Base-by-base conservation (phyloP, 768 basidiomycete genomes). In the Suillus tomentosus region DNA sequence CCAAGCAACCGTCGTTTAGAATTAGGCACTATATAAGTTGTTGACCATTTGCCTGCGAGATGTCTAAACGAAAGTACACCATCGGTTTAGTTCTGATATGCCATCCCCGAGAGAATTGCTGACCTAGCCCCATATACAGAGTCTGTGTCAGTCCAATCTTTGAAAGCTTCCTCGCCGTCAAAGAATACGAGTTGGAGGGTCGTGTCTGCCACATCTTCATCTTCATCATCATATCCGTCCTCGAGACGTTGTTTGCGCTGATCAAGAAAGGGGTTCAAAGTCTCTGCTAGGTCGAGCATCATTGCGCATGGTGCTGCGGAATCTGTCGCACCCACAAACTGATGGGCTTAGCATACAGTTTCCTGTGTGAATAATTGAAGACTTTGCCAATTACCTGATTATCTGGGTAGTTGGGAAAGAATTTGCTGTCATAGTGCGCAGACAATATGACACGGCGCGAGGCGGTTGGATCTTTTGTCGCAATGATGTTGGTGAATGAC, bases 271-370 rank as follows among this genome's bases (percentile, higher is more conserved):
- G 87, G 87, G 65, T 92, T 86, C 45, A 98, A 77, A 6, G 90
- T 79, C 76, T 95, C 92, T 0, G 95, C 97, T 17, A 98, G 79
- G 76, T 98, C 95, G 36, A 98, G 85, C 80, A 99, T 84, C 78
- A 99, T 89, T 5, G 95, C 94, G 68, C 96, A 98, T 3, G 97
- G 89, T 40, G 94, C 95, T 7, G 96, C 97, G 1, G 95, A 97
- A 74, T 99, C 97, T 11, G 95, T 99, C 10, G 97, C 97, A 40
- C 97, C 97, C 71, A 99, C 80, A 74, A 99, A 99, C 93, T 98
- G 58, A 59, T 64, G 61, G 34, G 43, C 39, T 57, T 40, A 57
- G 56, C 10, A 40, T 27, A 17, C 53, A 36, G 3, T 43, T 63
- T 42, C 39, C 45, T 60, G 60, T 11, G 24, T 51, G 36, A 9